Percentiles rank a stretch among this genome's conserved stretches.
phyloP scores from a whole-genome alignment of 2,329 filamentous ascomycete genomes.

The Huntiella savannae region DNA sequence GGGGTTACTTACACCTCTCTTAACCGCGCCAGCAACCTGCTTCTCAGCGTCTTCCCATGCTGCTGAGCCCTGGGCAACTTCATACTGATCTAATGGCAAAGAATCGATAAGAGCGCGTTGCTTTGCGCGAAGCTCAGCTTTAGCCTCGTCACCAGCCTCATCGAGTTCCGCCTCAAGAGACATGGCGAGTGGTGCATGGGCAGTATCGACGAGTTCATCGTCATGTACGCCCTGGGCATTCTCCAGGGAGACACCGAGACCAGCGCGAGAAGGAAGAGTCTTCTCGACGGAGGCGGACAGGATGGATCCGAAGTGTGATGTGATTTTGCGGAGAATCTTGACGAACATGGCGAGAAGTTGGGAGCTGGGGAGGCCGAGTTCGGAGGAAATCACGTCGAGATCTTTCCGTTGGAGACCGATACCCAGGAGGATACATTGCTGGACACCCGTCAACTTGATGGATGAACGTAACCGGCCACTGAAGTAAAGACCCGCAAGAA shows the following conservation, averaged over 20 bases:
- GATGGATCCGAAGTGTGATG: slow-evolving; percentile 54
- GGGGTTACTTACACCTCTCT: slow-evolving; percentile 44
- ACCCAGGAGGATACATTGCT: slow-evolving; percentile 73
- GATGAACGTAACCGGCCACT: slow-evolving; percentile 48
- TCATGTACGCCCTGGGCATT: slow-evolving; percentile 47
- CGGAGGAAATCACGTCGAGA: slow-evolving; percentile 59
- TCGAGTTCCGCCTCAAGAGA: slow-evolving; percentile 65
- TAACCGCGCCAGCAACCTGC: slow-evolving; percentile 43
- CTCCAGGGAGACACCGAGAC: slow-evolving; percentile 37
- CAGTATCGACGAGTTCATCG: slow-evolving; percentile 44
- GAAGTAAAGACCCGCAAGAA: slow-evolving; percentile 70
- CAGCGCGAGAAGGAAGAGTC: slow-evolving; percentile 39
- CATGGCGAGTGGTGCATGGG: slow-evolving; percentile 51
- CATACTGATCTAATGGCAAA: slow-evolving; percentile 65
- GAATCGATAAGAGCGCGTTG: slow-evolving; percentile 80
- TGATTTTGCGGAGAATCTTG: slow-evolving; percentile 82
- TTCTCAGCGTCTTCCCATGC: slow-evolving; percentile 57
- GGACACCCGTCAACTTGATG: slow-evolving; percentile 60
- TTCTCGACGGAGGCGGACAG: slow-evolving; percentile 56
- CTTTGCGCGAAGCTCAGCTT: slow-evolving; percentile 53
- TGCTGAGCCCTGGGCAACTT: slow-evolving; percentile 39
- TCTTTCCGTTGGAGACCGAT: slow-evolving; percentile 83
- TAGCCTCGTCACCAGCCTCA: slow-evolving; percentile 61
- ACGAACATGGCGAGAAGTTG: slow-evolving; percentile 94
- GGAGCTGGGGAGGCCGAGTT: slow-evolving; percentile 51